Evolutionary conservation across 768 basidiomycete genomes (phyloP).

Genomic region (Arthromyces matolae): DNA sequence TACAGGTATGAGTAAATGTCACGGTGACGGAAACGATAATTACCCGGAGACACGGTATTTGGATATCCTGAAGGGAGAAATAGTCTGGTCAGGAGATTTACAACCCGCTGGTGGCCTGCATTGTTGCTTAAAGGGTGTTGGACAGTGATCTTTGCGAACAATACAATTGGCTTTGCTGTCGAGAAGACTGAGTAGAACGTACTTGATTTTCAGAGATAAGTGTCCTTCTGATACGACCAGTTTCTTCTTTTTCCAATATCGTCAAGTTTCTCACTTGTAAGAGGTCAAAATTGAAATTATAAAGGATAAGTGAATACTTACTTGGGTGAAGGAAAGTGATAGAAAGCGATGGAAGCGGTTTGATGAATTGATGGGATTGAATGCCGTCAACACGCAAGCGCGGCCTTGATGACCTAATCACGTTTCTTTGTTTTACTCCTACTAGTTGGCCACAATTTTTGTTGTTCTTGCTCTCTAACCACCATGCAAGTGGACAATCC

Average conservation of each 20-base stretch:
- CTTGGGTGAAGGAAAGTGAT: constrained; percentile 1
- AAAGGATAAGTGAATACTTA: not conserved
- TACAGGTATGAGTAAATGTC: not conserved
- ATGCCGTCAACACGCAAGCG: constrained; percentile 15
- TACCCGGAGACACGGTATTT: constrained; percentile 56
- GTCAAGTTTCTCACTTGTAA: not conserved
- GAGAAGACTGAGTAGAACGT: not conserved
- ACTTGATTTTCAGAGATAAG: constrained; percentile 12
- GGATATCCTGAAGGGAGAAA: constrained; percentile 67
- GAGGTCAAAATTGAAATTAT: not conserved
- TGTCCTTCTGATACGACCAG: constrained; percentile 14
- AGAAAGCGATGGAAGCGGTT: constrained; percentile 10
- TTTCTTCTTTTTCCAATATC: constrained; percentile 20
- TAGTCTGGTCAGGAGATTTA: constrained; percentile 38
- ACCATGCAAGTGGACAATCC: constrained; percentile 43
- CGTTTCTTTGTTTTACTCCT: constrained; percentile 9
- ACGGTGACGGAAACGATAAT: constrained; percentile 1
- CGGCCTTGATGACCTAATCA: constrained; percentile 12
- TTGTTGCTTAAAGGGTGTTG: constrained; percentile 2
- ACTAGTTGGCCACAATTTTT: constrained; percentile 7
- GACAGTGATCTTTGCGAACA: constrained; percentile 6
- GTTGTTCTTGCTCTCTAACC: not conserved
- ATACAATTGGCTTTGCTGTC: not conserved
- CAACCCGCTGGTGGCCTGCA: constrained; percentile 1
- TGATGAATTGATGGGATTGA: not conserved